Percentiles rank a stretch among this genome's conserved stretches.
Conservation (phyloP, 2,329 filamentous ascomycete species). For the Furcasterigmium furcatum region DNA sequence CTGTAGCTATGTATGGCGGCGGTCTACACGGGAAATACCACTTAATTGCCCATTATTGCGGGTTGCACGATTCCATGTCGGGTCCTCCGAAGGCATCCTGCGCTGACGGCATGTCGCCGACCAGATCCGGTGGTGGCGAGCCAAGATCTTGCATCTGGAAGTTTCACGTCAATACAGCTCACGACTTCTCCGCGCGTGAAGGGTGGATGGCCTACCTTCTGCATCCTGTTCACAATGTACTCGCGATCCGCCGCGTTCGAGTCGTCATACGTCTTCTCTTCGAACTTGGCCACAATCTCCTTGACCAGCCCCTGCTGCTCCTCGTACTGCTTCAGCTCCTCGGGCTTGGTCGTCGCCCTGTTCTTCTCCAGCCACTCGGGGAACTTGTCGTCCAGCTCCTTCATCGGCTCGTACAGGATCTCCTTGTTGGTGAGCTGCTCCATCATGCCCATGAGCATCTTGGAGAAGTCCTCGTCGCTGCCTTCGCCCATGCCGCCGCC, state of each 20-base stretch:
- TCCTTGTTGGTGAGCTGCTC: slow-evolving; percentile 98
- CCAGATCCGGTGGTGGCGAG: slow-evolving; percentile 83
- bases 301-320: slow-evolving; percentile 75
- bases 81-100: slow-evolving; percentile 65
- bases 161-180: slow-evolving; percentile 11
- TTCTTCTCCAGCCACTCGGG: slow-evolving; percentile 86
- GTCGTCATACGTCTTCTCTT: slow-evolving; percentile 78
- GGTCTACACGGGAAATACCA: too few species aligned
- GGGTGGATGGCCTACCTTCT: slow-evolving; percentile 64
- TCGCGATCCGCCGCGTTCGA: slow-evolving; percentile 77
- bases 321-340: slow-evolving; percentile 77
- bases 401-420: slow-evolving; percentile 98
- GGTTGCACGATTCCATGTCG: slow-evolving; percentile 57
- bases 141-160: slow-evolving; percentile 97
- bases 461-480: slow-evolving; percentile 82
- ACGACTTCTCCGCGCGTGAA: slow-evolving; percentile 2
- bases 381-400: slow-evolving; percentile 91
- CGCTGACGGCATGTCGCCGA: slow-evolving; percentile 83
- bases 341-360: slow-evolving; percentile 57
- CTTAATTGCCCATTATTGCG: slow-evolving; percentile 54
- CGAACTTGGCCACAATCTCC: slow-evolving; percentile 88
- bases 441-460: slow-evolving; percentile 98
- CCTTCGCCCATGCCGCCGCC: slow-evolving; percentile 54
- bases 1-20: neutral
- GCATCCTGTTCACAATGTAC: slow-evolving; percentile 96